Evolutionary conservation across 805 yeast genomes (phyloP), one percentile per base, ranked within the genome.

Genomic region (Martiniozyma abietophila): DNA sequence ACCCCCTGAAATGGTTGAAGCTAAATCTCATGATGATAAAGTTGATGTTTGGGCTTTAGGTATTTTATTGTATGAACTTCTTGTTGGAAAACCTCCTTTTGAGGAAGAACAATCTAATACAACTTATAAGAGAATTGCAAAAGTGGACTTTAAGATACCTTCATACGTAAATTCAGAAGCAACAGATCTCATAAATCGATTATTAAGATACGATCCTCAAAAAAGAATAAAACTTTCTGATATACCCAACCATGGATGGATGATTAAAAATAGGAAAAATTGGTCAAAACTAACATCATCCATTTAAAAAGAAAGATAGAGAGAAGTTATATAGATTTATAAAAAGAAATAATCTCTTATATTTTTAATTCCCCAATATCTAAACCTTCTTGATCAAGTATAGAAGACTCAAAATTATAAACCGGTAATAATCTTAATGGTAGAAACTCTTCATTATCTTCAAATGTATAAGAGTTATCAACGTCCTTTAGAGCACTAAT

Each of bases 31-130:
- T 48, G 89, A 81, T 46, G 68, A 67, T 34, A 67, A 67, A 33
- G 95, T 85, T 0, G 98, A 89, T 53, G 69, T 80, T 3, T 89
- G 98, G 98, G 84, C 96, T 1, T 61, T 89, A 35, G 98, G 98
- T 0, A 76, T 89, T 2, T 56, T 89, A 24, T 69, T 86, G 42
- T 89, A 80, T 50, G 98, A 89, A 54, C 69, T 92, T 32, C 58
- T 89, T 2, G 86, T 80, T 4, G 97, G 96, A 0, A 65, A 68
- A 30, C 96, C 98, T 0, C 97, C 97, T 0, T 89, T 89, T 54
- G 96, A 86, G 53, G 95, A 83, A 45, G 67, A 66, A 19, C 76
- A 80, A 41, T 77, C 80, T 34, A 80, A 77, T 40, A 71, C 77
- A 12, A 92, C 97, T 0, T 84, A 82, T 53, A 74, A 74, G 49